Percentiles rank a stretch among this genome's conserved stretches.
These are phyloP conservation scores for Sporothrix luriei DNA, from an alignment of 2,329 filamentous ascomycete species.

Conservation along the genomic window DNA sequence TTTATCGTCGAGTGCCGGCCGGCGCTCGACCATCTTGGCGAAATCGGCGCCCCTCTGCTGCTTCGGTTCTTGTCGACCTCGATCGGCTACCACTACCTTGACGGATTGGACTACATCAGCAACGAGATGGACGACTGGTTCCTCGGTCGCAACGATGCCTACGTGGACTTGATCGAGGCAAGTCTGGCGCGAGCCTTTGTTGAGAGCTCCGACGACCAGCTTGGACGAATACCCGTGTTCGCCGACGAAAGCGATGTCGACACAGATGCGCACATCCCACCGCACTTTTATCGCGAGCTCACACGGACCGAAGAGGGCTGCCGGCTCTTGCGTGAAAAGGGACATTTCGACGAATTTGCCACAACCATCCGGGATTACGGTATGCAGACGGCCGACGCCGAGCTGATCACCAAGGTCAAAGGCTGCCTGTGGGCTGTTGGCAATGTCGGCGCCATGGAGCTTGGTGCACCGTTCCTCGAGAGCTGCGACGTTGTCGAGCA, in stretches of 20 bases:
- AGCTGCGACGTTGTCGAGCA: constrained; percentile 83
- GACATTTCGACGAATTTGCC: constrained; percentile 93
- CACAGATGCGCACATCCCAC: constrained; percentile 72
- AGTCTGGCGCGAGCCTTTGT: constrained; percentile 69
- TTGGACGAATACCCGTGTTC: constrained; percentile 59
- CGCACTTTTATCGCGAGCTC: constrained; percentile 95
- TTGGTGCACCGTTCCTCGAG: constrained; percentile 92
- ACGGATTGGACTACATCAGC: constrained; percentile 96
- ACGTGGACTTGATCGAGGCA: constrained; percentile 93
- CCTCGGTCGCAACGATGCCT: constrained; percentile 92
- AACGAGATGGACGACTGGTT: constrained; percentile 99
- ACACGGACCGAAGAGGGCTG: constrained; percentile 93
- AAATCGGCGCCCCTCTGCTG: constrained; percentile 91
- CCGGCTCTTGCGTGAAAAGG: constrained; percentile 84
- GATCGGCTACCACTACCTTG: constrained; percentile 95
- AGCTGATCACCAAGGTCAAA: constrained; percentile 90
- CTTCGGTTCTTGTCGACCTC: constrained; percentile 93
- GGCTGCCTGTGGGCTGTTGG: constrained; percentile 97
- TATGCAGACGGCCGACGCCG: constrained; percentile 79
- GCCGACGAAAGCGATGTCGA: constrained; percentile 59
- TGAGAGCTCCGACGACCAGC: constrained; percentile 61
- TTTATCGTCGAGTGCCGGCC: constrained; percentile 96
- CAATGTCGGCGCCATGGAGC: constrained; percentile 97
- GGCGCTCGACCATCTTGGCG: constrained; percentile 89
- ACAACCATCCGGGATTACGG: constrained; percentile 85